Evolutionary conservation across 176 grass and related monocot species (phyloP), one percentile per base, ranked within the genome.

Genomic region (Tillandsia leiboldiana): DNA sequence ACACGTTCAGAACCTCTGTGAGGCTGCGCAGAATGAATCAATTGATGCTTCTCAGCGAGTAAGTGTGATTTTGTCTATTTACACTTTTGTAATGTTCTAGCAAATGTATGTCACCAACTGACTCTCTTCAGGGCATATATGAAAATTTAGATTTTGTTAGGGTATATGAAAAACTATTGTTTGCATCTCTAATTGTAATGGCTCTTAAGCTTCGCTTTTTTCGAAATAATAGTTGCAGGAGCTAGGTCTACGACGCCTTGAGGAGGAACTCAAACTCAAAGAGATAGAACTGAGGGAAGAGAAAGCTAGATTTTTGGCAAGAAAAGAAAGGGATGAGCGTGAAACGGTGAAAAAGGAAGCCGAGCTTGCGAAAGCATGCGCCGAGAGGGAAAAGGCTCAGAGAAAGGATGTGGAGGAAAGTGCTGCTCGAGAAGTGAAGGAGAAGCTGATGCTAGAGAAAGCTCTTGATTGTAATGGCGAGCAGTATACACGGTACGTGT

Each of bases 181-280:
- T 42, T 42, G 33, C 7, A 42, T 42, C 33, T 42, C 33, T 42
- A 42, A 42, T 42, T 42, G 7, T 42, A 6, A 5, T 42, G 33
- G 33, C 33, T 42, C 56, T 61, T 18, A 59, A 22, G 15, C 15
- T 9, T 61, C 15, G 1, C 18, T 61, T 18, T 61, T 15, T 61
- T 61, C 8, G 8, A 61, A 28, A 61, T 42, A 42, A 66, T 82
- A 86, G 68, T 42, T 49, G 53, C 61, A 77, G 42, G 73, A 80
- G 53, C 47, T 78, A 78, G 78, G 74, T 65, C 47, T 79, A 12
- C 76, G 77, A 77, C 78, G 70, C 51, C 53, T 81, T 18, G 66
- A 81, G 77, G 88, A 86, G 63, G 86, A 87, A 76, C 61, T 80
- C 70, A 82, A 73, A 14, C 68, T 85, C 27, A 77, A 63, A 66